A percentile compares a stretch with the other conserved stretches of the same genome.
Conservation (phyloP, 495 filamentous ascomycete species). For the Podospora appendiculata region DNA sequence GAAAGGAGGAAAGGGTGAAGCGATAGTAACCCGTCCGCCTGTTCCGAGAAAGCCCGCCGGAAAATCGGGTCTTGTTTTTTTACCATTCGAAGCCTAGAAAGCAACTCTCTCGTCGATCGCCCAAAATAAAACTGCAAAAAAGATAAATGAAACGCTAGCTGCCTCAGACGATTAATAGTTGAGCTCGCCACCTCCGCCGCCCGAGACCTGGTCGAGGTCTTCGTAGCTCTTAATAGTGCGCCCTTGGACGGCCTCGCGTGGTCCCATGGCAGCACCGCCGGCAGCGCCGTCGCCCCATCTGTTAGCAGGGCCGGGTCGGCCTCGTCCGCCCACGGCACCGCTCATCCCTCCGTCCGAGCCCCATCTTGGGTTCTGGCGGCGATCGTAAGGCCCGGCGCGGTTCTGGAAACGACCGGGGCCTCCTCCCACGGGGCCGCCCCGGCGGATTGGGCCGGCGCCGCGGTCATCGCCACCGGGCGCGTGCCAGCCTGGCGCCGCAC, state of each 20-base stretch:
- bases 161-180: constrained; percentile 40
- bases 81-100: no score
- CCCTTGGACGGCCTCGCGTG: constrained; percentile 79
- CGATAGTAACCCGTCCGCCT: no score
- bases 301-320: constrained; percentile 43
- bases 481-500: constrained; percentile 35
- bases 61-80: no score
- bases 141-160: no score
- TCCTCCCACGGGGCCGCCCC: constrained; percentile 32
- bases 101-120: no score
- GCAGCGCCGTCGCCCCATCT: constrained; percentile 57
- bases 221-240: constrained; percentile 93
- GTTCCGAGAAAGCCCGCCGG: no score
- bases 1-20: no score
- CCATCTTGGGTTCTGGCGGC: constrained; percentile 38
- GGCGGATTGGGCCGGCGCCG: constrained; percentile 39
- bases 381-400: constrained; percentile 42
- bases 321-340: constrained; percentile 29
- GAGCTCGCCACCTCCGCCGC: constrained; percentile 50
- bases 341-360: constrained; percentile 21
- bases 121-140: no score
- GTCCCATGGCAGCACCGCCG: constrained; percentile 63
- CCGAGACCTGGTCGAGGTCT: constrained; percentile 75
- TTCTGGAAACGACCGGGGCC: constrained; percentile 33
- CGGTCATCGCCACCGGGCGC: constrained; percentile 34